phyloP scores from a whole-genome alignment of 1,284 basidiomycete genomes.

The Malassezia sp. region DNA sequence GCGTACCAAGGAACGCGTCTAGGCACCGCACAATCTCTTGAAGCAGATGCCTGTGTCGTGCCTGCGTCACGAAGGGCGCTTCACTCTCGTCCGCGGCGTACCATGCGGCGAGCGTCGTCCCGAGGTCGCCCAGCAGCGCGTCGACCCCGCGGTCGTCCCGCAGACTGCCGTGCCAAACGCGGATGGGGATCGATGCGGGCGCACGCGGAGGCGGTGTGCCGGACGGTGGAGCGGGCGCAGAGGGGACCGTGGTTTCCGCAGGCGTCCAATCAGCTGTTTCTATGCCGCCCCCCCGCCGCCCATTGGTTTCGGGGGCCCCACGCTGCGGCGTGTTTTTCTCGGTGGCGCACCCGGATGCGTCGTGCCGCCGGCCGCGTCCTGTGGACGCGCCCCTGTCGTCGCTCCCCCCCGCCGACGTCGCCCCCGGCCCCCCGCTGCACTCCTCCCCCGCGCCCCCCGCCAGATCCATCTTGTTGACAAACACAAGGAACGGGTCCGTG shows the following conservation, averaged over 20 bases:
- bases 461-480: conserved; percentile 66
- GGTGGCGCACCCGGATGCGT: background rate
- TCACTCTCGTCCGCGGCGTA: conserved; percentile 47
- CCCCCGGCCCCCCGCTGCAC: too few species aligned
- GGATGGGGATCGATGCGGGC: background rate
- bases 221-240: too few species aligned
- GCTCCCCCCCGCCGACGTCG: too few species aligned
- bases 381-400: too few species aligned
- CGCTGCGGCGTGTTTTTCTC: too few species aligned
- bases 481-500: conserved; percentile 49
- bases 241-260: too few species aligned
- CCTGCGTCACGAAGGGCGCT: conserved; percentile 62
- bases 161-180: conserved; percentile 57
- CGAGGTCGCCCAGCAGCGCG: conserved; percentile 56
- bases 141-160: conserved; percentile 54
- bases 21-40: conserved; percentile 58
- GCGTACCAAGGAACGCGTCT: conserved; percentile 52
- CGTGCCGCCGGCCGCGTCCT: too few species aligned
- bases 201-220: background rate
- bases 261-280: too few species aligned
- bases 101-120: conserved; percentile 53
- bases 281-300: too few species aligned
- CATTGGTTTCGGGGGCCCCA: too few species aligned
- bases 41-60: conserved; percentile 65
- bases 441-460: conserved; percentile 31